phyloP scores from a whole-genome alignment of 305 asterid species.

The Fraxinus ornus region DNA sequence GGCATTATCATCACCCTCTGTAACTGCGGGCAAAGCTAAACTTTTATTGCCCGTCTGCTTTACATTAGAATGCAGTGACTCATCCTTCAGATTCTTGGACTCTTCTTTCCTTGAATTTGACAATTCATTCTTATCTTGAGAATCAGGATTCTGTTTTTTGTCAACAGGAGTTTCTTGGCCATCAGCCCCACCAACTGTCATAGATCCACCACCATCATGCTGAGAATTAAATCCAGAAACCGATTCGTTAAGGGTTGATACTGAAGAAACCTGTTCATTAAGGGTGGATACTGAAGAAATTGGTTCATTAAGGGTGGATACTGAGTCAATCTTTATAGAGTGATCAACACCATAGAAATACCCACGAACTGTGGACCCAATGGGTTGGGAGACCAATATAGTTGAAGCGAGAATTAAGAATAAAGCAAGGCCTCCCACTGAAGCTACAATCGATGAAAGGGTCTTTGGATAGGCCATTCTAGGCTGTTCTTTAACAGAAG shows the following conservation, averaged over 20 bases:
- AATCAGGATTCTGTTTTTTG: conserved; percentile 11
- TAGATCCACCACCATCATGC: conserved; percentile 20
- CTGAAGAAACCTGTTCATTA: conserved; percentile 20
- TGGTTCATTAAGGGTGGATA: conserved; percentile 12
- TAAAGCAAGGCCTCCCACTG: conserved; percentile 65
- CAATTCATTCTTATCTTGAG: conserved; percentile 25
- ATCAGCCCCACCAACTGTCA: conserved; percentile 25
- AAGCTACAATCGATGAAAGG: conserved; percentile 51
- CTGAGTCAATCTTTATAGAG: conserved; percentile 26
- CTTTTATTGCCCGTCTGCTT: conserved; percentile 11
- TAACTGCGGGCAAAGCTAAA: conserved; percentile 20
- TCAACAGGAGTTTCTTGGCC: conserved; percentile 24
- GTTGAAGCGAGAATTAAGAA: conserved; percentile 71
- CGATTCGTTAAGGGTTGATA: conserved; percentile 24
- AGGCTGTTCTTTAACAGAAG: conserved; percentile 43
- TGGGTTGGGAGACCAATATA: conserved; percentile 54
- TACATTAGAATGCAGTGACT: conserved; percentile 22
- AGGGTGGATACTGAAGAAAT: conserved; percentile 26
- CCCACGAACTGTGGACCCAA: conserved; percentile 52
- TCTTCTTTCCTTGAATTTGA: conserved; percentile 25
- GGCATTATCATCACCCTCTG: conserved; percentile 14
- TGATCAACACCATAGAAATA: conserved; percentile 46
- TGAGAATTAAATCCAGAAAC: conserved; percentile 25
- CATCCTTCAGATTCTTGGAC: conserved; percentile 22
- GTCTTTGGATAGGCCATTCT: conserved; percentile 54